These are phyloP conservation scores for Dactylellina drechsleri DNA, from an alignment of 2,329 filamentous ascomycete genomes.

Conservation along the genomic window DNA sequence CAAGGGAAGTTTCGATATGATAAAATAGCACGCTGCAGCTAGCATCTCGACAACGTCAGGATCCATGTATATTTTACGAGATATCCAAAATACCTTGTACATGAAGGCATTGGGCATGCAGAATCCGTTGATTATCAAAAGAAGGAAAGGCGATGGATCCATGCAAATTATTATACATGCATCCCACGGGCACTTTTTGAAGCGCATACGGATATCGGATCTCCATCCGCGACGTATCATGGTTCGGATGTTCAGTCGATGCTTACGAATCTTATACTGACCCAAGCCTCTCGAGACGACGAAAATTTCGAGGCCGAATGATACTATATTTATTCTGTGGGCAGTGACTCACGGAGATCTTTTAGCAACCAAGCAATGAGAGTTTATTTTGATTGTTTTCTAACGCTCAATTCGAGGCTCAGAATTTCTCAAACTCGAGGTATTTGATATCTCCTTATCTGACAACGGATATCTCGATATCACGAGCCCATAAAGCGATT, in stretches of 20 bases:
- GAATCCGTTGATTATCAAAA: neutral
- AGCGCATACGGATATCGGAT: constrained; percentile 13
- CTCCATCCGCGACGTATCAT: constrained; percentile 16
- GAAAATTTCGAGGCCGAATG: neutral
- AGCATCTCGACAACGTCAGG: neutral
- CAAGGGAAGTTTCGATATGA: neutral
- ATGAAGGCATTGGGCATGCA: neutral
- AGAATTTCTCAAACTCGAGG: too few species aligned
- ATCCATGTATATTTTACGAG: neutral
- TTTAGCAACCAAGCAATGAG: neutral
- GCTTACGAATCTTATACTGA: constrained; percentile 14
- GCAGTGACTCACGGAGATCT: constrained; percentile 14
- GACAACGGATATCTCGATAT: too few species aligned
- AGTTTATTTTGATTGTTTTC: too few species aligned
- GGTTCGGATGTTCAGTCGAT: neutral
- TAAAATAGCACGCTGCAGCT: neutral
- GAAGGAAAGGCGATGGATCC: neutral
- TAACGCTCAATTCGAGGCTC: too few species aligned
- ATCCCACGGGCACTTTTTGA: neutral
- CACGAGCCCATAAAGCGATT: too few species aligned
- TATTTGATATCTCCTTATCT: too few species aligned
- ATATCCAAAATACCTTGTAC: too few species aligned
- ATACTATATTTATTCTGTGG: constrained; percentile 6
- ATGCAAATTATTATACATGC: constrained; percentile 1
- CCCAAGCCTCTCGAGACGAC: neutral